Base-by-base conservation (phyloP, 2,329 filamentous ascomycete genomes). In the Stemphylium beticola region DNA sequence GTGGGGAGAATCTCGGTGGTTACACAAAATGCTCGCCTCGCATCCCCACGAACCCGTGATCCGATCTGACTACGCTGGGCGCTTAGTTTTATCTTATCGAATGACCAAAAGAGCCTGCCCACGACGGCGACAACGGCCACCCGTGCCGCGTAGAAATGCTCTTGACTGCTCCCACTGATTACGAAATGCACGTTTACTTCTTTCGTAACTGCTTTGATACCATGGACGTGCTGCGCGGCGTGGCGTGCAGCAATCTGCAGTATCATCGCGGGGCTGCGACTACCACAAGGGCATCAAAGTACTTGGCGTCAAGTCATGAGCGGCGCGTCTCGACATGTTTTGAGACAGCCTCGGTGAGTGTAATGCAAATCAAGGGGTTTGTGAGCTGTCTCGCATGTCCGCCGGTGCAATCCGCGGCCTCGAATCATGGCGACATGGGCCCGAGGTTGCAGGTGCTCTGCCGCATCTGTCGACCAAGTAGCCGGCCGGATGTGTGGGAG, bases 401-500 rank as follows among this genome's bases (percentile, higher is more conserved):
- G 58, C 63, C 69, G 67, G 59, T 55, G 62, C 45, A 64, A 65
- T 64, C 68, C 69, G 70, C 60, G 44, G 49, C 53, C 53, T 61
- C 49, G 58, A 53, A 54, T 47, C 45, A 60, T 58, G 36, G 49
- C 48, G 52, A 46, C 56, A 58, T 59, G 60, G 60, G 61, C 66
- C 67, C 67, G 15, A 69, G 67, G 64, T 65, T 60, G 60, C 59
- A 60, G 55, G 45, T 54, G 53, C 46, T 39, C 45, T 24, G 47
- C 57, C 49, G 57, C 56, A 52, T 41, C 36, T 42, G 48, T 62
- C 58, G 57, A 44, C 51, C 44, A 55, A 58, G 55, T 57, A 68
- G 55, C 65, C 70, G 71, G 71, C 69, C 71, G 71, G 68, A 39
- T 64, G 68, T 61, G 70, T 66, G 67, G 61, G 65, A 68, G 60